Conservation (phyloP, 306 rosid species). For the Cicer yamashitae region DNA sequence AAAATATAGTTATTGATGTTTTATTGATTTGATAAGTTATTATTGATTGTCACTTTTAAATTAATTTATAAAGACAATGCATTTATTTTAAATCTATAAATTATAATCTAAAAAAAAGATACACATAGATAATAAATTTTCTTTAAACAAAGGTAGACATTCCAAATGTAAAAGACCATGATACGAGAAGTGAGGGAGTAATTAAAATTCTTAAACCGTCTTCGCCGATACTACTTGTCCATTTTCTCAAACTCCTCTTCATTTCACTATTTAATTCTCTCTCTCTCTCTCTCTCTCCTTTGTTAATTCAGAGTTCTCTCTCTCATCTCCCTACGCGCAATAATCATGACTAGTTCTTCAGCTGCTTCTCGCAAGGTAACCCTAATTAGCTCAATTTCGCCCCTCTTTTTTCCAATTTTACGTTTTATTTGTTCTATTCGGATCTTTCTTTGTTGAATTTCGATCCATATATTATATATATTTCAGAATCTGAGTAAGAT, state of each 20-base stretch:
- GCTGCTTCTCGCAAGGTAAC: conserved; percentile 85
- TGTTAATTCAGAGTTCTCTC: conserved; percentile 33
- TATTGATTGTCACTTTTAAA: too few species aligned
- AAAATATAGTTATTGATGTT: too few species aligned
- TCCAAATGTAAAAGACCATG: too few species aligned
- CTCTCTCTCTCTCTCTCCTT: not conserved
- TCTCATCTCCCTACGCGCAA: conserved; percentile 47
- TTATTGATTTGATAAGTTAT: too few species aligned
- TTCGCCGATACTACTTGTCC: conserved; percentile 49
- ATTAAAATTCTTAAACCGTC: conserved; percentile 41
- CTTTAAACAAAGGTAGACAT: too few species aligned
- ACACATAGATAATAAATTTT: too few species aligned
- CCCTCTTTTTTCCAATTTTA: not conserved
- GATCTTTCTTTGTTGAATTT: not conserved
- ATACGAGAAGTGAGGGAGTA: too few species aligned
- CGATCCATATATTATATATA: not conserved
- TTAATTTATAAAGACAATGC: too few species aligned
- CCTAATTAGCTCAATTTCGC: conserved; percentile 22
- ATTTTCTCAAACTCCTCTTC: conserved; percentile 49
- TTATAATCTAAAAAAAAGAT: too few species aligned
- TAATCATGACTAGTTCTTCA: conserved; percentile 93
- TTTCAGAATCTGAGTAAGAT: conserved; percentile 90
- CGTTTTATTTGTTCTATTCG: not conserved
- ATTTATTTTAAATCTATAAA: too few species aligned
- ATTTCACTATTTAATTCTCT: conserved; percentile 12